A percentile compares a stretch with the other conserved stretches of the same genome.
Conservation (phyloP, 2,329 filamentous ascomycete genomes). For the Microascus cirrosus region DNA sequence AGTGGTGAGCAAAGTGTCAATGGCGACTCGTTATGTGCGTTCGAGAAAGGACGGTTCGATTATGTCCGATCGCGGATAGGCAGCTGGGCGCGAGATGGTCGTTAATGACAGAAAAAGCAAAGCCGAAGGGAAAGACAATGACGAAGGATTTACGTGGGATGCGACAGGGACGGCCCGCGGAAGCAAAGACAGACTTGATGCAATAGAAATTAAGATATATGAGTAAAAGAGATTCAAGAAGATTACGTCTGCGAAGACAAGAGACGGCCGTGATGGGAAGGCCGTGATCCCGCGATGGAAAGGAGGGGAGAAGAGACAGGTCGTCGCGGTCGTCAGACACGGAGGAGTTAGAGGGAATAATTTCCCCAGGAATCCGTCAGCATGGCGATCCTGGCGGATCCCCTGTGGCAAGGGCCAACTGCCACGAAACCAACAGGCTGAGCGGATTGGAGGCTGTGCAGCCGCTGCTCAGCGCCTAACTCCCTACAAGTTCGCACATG, state of each 20-base stretch:
- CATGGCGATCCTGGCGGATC: neutral
- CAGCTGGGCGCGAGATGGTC: neutral
- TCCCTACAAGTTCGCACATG: neutral
- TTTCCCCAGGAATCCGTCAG: neutral
- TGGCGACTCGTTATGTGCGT: neutral
- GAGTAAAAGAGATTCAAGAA: neutral
- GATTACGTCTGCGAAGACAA: neutral
- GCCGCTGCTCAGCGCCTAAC: neutral
- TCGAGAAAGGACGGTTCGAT: neutral
- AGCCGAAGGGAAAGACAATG: neutral
- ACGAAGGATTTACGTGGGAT: neutral
- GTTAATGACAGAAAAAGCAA: neutral
- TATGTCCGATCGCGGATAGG: neutral
- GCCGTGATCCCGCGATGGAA: neutral
- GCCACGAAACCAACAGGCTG: neutral
- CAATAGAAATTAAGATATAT: neutral
- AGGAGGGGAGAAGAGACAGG: neutral
- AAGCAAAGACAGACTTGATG: neutral
- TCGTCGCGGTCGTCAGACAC: neutral
- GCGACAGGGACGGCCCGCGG: neutral
- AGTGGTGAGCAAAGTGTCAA: neutral
- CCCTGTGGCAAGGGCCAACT: neutral
- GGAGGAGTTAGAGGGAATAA: neutral
- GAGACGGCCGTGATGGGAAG: neutral
- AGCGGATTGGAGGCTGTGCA: neutral